Conservation (phyloP, 1,139 yeast genomes). For the Protomyces lactucae-debilis region DNA sequence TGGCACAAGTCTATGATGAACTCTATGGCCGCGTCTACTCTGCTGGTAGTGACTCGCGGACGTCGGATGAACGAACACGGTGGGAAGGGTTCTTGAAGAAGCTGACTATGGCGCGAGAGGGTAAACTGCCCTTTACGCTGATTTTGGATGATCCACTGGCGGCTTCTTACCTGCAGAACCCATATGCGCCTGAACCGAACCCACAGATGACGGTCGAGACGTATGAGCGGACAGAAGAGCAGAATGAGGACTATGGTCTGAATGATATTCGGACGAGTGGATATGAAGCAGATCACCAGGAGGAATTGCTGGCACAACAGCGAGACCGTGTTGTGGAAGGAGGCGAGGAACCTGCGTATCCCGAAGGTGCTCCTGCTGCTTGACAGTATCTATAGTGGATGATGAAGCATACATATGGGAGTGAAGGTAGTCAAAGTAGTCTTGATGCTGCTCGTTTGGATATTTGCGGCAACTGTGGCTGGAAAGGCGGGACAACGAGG, state of each 20-base stretch:
- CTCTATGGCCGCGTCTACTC: constrained; percentile 78
- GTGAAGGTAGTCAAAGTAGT: too few relatives aligned
- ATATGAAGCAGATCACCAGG: constrained; percentile 31
- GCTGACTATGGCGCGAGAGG: constrained; percentile 75
- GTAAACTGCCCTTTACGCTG: constrained; percentile 76
- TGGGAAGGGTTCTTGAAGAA: constrained; percentile 77
- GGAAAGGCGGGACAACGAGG: too few relatives aligned
- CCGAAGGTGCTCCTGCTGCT: constrained; percentile 25
- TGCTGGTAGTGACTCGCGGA: constrained; percentile 90
- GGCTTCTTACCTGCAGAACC: constrained; percentile 91
- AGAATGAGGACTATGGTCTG: constrained; percentile 88
- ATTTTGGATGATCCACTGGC: constrained; percentile 92
- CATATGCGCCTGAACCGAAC: constrained; percentile 95
- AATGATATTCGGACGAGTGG: constrained; percentile 58
- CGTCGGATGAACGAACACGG: constrained; percentile 61
- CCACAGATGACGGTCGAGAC: constrained; percentile 93
- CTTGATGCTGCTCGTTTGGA: too few relatives aligned
- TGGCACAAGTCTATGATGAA: constrained; percentile 85
- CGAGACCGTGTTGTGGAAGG: not conserved
- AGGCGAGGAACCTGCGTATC: not conserved
- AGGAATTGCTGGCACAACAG: constrained; percentile 21
- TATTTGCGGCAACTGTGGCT: too few relatives aligned
- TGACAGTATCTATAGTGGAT: not conserved
- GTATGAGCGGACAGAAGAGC: constrained; percentile 48
- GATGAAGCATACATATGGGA: too few relatives aligned